Evolutionary conservation across 2,329 filamentous ascomycete genomes (phyloP), one percentile per base, ranked within the genome.

Genomic region (Gyromitra esculenta): DNA sequence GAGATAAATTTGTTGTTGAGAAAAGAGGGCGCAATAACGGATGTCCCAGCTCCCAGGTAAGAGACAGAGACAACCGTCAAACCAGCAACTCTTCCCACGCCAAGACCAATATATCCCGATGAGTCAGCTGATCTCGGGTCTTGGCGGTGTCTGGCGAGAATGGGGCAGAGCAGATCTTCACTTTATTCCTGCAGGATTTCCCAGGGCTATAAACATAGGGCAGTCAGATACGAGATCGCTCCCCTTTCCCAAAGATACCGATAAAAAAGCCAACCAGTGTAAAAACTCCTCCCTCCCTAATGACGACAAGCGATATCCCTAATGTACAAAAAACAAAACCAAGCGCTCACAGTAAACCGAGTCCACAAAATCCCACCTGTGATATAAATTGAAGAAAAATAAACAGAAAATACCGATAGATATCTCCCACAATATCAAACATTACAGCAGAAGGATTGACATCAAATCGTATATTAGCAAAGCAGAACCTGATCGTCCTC

Each of bases 401-500:
- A 70, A 69, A 69, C 11, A 74, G 52, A 56, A 18, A 48, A 63
- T 41, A 62, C 41, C 43, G n/a, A 52, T 15, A 73, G 21, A 67
- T 67, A 21, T 43, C 31, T 25, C 50, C 50, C 9, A 15, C 52
- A 63, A 52, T 41, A 39, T 43, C 67, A 70, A 62, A 9, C 31
- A 62, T 70, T 48, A 68, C 64, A 60, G 18, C 63, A 66, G 37
- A 57, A 21, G 18, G 15, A 37, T 48, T 37, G 13, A 7, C 37
- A 2, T 50, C 60, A n/a, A 43, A 62, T 9, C 41, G 18, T 13
- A 50, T 13, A 18, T 43, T 48, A 77, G 37, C 71, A 70, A 66
- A 77, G 75, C 71, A 77, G 65, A 43, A 77, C 75, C 18, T 69
- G 69, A 60, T 77, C 54, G 5, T 57, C 72, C 35, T 63, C 63